A percentile compares a stretch with the other conserved stretches of the same genome.
These are phyloP conservation scores for Sporisorium graminicola DNA, from an alignment of 1,284 basidiomycete species.

Conservation along the genomic window DNA sequence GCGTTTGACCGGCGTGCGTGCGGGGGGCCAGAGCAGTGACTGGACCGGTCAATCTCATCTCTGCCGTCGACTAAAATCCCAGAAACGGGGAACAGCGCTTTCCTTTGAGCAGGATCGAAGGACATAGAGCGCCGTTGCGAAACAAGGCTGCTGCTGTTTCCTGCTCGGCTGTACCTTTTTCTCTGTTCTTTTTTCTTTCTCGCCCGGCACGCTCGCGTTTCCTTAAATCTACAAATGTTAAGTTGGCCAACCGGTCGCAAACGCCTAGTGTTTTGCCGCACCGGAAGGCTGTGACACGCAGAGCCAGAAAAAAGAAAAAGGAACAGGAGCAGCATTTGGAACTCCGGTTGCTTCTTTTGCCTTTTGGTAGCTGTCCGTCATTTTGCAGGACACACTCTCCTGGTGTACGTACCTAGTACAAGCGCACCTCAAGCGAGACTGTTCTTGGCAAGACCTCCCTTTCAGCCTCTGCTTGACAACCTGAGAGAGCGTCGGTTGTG, in stretches of 20 bases:
- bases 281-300: no score
- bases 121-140: no score
- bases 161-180: conserved; percentile 30
- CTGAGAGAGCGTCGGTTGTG: no score
- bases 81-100: background rate
- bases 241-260: background rate
- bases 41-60: no score
- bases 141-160: background rate
- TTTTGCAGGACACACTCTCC: background rate
- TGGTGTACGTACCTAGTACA: no score
- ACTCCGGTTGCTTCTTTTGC: background rate
- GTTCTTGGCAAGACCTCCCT: background rate
- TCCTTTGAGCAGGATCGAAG: background rate
- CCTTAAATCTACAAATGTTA: background rate
- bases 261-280: background rate
- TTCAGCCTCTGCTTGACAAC: background rate
- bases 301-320: no score
- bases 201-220: conserved; percentile 18
- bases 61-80: no score
- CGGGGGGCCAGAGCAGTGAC: background rate
- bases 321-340: no score
- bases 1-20: conserved; percentile 21
- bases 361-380: background rate
- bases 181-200: conserved; percentile 1
- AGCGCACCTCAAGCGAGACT: background rate